Base-by-base conservation (phyloP, 2,329 filamentous ascomycete genomes). In the Botryotinia globosa region DNA sequence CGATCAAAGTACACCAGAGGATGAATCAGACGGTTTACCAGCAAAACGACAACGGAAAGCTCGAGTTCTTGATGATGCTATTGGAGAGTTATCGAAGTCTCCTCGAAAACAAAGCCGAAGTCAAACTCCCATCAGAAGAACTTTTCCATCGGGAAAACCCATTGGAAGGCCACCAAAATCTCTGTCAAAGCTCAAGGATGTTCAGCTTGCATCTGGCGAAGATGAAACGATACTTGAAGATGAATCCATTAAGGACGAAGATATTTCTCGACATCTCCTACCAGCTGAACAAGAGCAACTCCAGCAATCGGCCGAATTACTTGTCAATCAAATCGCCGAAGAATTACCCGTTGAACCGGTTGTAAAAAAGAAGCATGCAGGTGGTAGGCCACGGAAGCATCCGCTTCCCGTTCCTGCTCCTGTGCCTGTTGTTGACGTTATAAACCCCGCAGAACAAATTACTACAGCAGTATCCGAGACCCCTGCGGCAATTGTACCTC, bases 131-230 rank as follows among this genome's bases (percentile, higher is more conserved):
- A 51, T 73, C 22, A 69, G 75, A 61, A 75, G 74, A 56, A 75
- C 75, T 1, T 80, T 80, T 71, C 74, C 77, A 54, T 80, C 79
- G 54, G 79, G 79, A 37, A 80, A 80, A 71, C 76, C 77, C 51
- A 74, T 80, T 39, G 79, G 79, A 67, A 76, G 79, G n/a, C 80
- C 79, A 72, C 78, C 79, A 20, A 76, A 74, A n/a, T 76, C 78
- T 32, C 44, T 69, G n/a, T 79, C 77, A 34, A 79, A 78, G 64
- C 73, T 80, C 10, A 75, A 78, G 65, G 75, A 76, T 58, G 69
- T 77, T 42, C 73, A 78, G 42, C 68, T 75, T 51, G 76, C 76
- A 62, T 74, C 76, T 9, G 66, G 74, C 29, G 74, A 74, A 12
- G 65, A 58, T n/a, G 69, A 72, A 16, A 42, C 62, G 34, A 61